Evolutionary conservation across 1,139 yeast genomes (phyloP).

Genomic region (Zygoascus sp.): DNA sequence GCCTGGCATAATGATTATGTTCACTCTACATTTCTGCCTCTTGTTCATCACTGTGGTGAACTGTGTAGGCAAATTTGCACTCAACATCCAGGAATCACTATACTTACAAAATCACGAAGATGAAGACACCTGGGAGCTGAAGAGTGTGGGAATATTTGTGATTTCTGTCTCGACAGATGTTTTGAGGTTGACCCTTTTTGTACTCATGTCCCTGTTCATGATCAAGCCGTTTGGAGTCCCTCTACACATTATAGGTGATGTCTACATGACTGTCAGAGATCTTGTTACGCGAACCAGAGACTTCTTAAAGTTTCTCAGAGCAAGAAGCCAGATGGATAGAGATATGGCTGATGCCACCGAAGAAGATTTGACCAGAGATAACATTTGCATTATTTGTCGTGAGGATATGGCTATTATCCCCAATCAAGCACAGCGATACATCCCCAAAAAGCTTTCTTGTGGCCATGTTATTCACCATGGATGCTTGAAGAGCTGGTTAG

Average conservation of each 20-base stretch:
- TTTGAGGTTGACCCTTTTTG: constrained; percentile 42
- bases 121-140: constrained; percentile 69
- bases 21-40: constrained; percentile 75
- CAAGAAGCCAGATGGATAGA: constrained; percentile 61
- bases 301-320: constrained; percentile 52
- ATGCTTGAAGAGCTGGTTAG: constrained; percentile 90
- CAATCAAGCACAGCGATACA: constrained; percentile 41
- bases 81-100: constrained; percentile 56
- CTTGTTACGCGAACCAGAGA: constrained; percentile 50
- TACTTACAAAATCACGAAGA: constrained; percentile 47
- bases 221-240: constrained; percentile 53
- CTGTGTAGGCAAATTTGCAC: constrained; percentile 44
- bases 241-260: constrained; percentile 61
- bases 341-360: constrained; percentile 54
- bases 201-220: constrained; percentile 48
- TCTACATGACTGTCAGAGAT: constrained; percentile 50
- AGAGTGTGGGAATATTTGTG: constrained; percentile 55
- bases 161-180: constrained; percentile 50
- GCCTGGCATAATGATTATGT: constrained; percentile 47
- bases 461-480: constrained; percentile 87
- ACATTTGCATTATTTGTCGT: constrained; percentile 77
- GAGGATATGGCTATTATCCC: constrained; percentile 60
- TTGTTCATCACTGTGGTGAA: constrained; percentile 54
- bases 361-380: constrained; percentile 57
- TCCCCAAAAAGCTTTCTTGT: constrained; percentile 75